Base-by-base conservation (phyloP, 768 basidiomycete genomes). In the Tricholoma sp. region DNA sequence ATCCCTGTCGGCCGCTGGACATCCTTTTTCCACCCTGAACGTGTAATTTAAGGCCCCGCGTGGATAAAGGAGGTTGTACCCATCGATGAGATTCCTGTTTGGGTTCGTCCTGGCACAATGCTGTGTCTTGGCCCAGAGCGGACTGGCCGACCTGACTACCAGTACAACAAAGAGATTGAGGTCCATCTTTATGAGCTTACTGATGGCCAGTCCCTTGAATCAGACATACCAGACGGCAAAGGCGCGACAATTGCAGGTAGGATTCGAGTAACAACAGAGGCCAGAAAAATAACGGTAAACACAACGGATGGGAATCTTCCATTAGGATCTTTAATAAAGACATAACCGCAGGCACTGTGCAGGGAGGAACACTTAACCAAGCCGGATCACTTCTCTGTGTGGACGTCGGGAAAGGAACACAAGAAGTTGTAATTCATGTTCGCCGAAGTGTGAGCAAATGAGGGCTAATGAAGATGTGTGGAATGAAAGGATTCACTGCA, bases 61-160 rank as follows among this genome's bases (percentile, higher is more conserved):
- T 89, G 86, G 86, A 70, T 88, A 57, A 78, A 77, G 52, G 82
- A 84, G 60, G 70, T 78, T 54, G 82, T 86, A n/a, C 78, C 84
- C 24, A 68, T 87, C 37, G 79, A 85, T 61, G 77, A 80, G 55
- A 76, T 89, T 37, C 86, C 86, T 13, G 80, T 89, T 29, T 89
- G 81, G 80, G 80, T 88, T 36, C 76, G 83, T 36, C 78, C 79
- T 28, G 80, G 78, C 36, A 79, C 77, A 13, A 76, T 88, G 17
- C 67, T 89, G 17, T 70, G 77, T 52, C 74, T 88, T n/a, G 84
- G 86, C 4, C 80, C 85, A 15, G 63, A 71, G 32, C 72, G 75
- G 28, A 70, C 75, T 18, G 74, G 74, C 24, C 74, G 77, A 1
- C 85, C 86, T 4, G 86, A 88, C 65, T 88, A 88, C 63, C 79